These are phyloP conservation scores for Sisymbrium irio DNA, from an alignment of 345 rosid species.

Conservation along the genomic window DNA sequence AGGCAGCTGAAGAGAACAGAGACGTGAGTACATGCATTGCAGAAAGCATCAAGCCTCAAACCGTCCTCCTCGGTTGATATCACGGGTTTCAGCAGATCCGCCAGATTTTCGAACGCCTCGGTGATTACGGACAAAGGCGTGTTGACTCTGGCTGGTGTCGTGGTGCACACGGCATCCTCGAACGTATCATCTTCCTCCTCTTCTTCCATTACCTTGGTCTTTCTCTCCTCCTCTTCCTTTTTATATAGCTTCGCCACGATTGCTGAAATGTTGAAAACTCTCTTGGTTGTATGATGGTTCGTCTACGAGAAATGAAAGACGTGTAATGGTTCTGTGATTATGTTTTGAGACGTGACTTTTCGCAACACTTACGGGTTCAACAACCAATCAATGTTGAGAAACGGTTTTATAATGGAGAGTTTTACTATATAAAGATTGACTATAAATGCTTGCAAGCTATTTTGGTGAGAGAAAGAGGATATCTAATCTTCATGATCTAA, in stretches of 20 bases:
- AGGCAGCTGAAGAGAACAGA: constrained; percentile 67
- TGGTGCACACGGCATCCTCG: constrained; percentile 29
- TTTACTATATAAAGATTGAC: constrained; percentile 17
- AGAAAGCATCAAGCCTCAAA: constrained; percentile 54
- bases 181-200: constrained; percentile 27
- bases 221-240: constrained; percentile 18
- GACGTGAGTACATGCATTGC: constrained; percentile 64
- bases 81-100: constrained; percentile 32
- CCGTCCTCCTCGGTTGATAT: constrained; percentile 4
- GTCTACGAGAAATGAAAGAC: constrained; percentile 9
- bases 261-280: constrained; percentile 16
- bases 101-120: constrained; percentile 61
- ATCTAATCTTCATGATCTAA: not conserved
- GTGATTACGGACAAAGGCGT: constrained; percentile 51
- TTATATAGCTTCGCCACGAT: constrained; percentile 37
- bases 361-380: constrained; percentile 16
- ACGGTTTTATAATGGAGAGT: not conserved
- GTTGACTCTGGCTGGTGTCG: constrained; percentile 18
- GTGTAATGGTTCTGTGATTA: constrained; percentile 18
- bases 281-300: constrained; percentile 22
- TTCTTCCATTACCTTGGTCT: constrained; percentile 19
- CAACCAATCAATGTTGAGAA: constrained; percentile 21
- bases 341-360: constrained; percentile 17
- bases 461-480: not conserved
- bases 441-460: constrained; percentile 12